Conservation (phyloP, 176 grass and related monocot genomes). For the Hordeum vulgare region MorexV3_pseudomolecules_assembly NC_058521.1:273202356-273202855, state of each 20-base stretch:
- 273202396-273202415: no score
- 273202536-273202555: not conserved
- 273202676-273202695: not conserved
- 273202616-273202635: not conserved
- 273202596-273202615: not conserved
- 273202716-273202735: no score
- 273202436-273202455: constrained; percentile 38
- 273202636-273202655: not conserved
- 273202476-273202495: constrained; percentile 68
- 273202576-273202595: not conserved
- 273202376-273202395: no score
- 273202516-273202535: not conserved
- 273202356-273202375: no score
- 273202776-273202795: no score
- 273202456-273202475: constrained; percentile 35
- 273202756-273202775: no score
- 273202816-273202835: no score
- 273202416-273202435: no score
- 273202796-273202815: no score
- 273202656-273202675: not conserved
- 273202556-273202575: not conserved
- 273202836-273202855: no score
- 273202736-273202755: no score
- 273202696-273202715: not conserved
- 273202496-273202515: constrained; percentile 32